phyloP scores from a whole-genome alignment of 352 stramenopile genomes.

The Globisporangium spinosum region DNA sequence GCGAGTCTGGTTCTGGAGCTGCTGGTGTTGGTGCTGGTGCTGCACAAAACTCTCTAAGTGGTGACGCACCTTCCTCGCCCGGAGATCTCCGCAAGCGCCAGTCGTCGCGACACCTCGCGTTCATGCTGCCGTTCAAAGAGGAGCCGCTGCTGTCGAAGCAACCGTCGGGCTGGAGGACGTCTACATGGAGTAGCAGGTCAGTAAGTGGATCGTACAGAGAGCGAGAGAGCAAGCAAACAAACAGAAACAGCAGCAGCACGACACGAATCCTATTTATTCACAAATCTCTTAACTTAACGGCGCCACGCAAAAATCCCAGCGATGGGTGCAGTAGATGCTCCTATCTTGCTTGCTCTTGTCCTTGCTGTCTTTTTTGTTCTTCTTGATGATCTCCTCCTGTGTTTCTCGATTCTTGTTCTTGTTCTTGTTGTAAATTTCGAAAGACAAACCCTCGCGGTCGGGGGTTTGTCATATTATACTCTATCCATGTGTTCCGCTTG shows the following conservation, averaged over 20 bases:
- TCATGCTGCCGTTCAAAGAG: slow-evolving; percentile 14
- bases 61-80: background rate
- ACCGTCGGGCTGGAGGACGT: slow-evolving; percentile 6
- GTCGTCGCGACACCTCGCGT: slow-evolving; percentile 4
- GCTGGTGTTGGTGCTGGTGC: background rate
- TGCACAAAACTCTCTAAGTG: background rate
- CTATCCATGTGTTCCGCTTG: slow-evolving; percentile 64
- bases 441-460: background rate
- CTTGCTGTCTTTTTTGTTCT: background rate
- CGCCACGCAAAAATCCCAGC: slow-evolving; percentile 5
- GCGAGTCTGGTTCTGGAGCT: slow-evolving; percentile 9
- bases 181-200: background rate
- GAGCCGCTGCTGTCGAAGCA: background rate
- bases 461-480: slow-evolving; percentile 36
- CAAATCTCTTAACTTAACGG: slow-evolving; percentile 20
- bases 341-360: background rate
- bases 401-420: slow-evolving; percentile 2
- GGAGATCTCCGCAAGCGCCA: slow-evolving; percentile 8
- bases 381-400: background rate
- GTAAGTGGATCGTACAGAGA: background rate
- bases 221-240: background rate
- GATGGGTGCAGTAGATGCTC: background rate
- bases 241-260: background rate
- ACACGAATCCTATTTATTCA: slow-evolving; percentile 19
- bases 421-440: slow-evolving; percentile 4